Base-by-base conservation (phyloP, 768 basidiomycete species). In the Pholiota molesta region DNA sequence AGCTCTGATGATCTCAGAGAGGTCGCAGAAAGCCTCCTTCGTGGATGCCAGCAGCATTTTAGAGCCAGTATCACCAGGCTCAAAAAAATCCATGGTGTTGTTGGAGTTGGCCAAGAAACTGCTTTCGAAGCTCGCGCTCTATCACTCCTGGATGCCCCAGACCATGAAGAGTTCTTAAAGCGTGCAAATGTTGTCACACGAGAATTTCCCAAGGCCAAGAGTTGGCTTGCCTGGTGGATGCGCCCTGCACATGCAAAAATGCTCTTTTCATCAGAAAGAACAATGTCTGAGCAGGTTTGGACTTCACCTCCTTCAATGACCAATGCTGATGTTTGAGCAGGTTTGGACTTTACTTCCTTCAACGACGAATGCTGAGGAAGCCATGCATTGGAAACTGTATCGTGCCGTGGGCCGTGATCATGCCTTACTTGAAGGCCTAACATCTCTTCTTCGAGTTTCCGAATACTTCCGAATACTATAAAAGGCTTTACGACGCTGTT, bases 201-300 rank as follows among this genome's bases (percentile, higher is more conserved):
- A 6, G 63, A 69, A 26, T 71, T 72, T 55, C 71, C 73, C n/a
- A 19, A 55, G 33, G 57, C 56, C 17, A 44, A 60, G 28, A 17
- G 29, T 4, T 77, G 77, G 76, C 40, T 76, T 17, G 26, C 47
- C 0, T 79, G 76, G 76, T 79, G 74, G 75, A 35, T 69, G 23
- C 64, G 68, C 0, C 28, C 33, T 13, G 52, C 55, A 0, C 70
- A 72, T 63, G 73, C 75, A 5, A 31, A 55, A 7, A 75, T 75
- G 71, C 55, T 77, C 3, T 66, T 68, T 64, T 39, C 52, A 23
- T 69, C 73, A 0, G 49, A 52, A 13, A n/a, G 26, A 5, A 53
- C 11, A 2, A 75, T 75, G 73, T 64, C 69, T 33, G 26, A 42
- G 0, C 57, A 61, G 0, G 37, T 74, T 37, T 77, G 73, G 74